Evolutionary conservation across 1,284 basidiomycete species (phyloP).

Genomic region (Trichosporon sp.): DNA sequence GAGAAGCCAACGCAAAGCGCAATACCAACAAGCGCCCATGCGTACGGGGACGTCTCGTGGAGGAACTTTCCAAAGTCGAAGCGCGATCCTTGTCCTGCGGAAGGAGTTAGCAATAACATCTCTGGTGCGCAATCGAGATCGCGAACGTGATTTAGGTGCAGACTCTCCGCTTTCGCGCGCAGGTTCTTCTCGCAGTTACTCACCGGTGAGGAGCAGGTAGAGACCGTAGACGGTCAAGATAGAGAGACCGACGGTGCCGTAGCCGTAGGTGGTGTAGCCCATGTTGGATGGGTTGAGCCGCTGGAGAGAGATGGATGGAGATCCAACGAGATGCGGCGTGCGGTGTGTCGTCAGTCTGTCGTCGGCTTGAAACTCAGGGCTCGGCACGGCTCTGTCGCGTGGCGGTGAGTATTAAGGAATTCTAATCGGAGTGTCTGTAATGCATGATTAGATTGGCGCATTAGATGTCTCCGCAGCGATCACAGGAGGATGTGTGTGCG

Average conservation of each 20-base stretch:
- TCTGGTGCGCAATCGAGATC: background rate
- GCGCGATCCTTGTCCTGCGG: conserved; percentile 76
- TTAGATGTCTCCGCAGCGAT: background rate
- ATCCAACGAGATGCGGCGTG: conserved; percentile 6
- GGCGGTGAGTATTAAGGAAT: background rate
- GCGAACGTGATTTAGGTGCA: background rate
- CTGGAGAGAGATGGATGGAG: conserved; percentile 3
- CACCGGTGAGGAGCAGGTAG: conserved; percentile 85
- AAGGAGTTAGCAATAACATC: conserved; percentile 24
- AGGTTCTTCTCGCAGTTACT: conserved; percentile 18
- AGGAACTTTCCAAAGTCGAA: conserved; percentile 93
- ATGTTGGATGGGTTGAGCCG: conserved; percentile 21
- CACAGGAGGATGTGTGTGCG: background rate
- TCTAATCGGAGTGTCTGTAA: background rate
- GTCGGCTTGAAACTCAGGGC: background rate
- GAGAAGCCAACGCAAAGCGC: conserved; percentile 91
- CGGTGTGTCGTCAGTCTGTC: conserved; percentile 17
- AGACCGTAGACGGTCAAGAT: conserved; percentile 69
- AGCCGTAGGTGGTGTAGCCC: conserved; percentile 26
- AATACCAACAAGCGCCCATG: conserved; percentile 88
- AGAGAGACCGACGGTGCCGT: conserved; percentile 14
- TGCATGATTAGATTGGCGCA: background rate
- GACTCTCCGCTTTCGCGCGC: background rate
- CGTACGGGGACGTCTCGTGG: conserved; percentile 89
- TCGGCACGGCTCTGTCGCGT: conserved; percentile 9